Conservation (phyloP, 1,284 basidiomycete genomes). For the Trametes versicolor region DNA sequence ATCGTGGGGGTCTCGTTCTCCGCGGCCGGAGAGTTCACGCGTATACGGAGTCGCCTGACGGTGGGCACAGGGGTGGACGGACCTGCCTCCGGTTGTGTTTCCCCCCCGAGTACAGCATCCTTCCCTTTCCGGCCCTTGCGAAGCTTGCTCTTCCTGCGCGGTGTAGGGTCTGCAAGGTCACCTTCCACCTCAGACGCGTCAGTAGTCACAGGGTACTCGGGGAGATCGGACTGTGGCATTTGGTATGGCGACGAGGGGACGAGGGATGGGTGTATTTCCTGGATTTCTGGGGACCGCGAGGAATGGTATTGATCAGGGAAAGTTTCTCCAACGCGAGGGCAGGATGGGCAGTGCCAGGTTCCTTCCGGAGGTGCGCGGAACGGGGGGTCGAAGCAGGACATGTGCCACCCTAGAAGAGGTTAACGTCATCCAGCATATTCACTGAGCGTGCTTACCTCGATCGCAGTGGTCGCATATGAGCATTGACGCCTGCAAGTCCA, state of each 20-base stretch:
- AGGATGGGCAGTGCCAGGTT: slow-evolving; percentile 78
- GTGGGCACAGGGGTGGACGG: slow-evolving; percentile 43
- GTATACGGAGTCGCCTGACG: slow-evolving; percentile 52
- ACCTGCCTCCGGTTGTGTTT: slow-evolving; percentile 37
- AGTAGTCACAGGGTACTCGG: slow-evolving; percentile 29
- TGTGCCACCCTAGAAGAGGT: slow-evolving; percentile 81
- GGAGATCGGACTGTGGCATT: slow-evolving; percentile 24
- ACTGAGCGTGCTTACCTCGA: slow-evolving; percentile 64
- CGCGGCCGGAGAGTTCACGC: slow-evolving; percentile 46
- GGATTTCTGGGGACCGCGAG: slow-evolving; percentile 23
- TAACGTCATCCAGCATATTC: slow-evolving; percentile 27
- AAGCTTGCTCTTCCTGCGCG: slow-evolving; percentile 36
- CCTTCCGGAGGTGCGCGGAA: slow-evolving; percentile 78
- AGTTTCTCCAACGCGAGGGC: slow-evolving; percentile 49
- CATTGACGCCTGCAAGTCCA: slow-evolving; percentile 71
- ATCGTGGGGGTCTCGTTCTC: slow-evolving; percentile 50
- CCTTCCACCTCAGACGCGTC: slow-evolving; percentile 41
- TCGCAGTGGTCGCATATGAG: slow-evolving; percentile 97
- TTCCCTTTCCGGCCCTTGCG: slow-evolving; percentile 42
- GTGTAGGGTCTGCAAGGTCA: slow-evolving; percentile 42
- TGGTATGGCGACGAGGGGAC: slow-evolving; percentile 54
- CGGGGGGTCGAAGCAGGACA: slow-evolving; percentile 85
- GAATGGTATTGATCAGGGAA: slow-evolving; percentile 14
- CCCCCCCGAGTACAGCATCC: slow-evolving; percentile 28
- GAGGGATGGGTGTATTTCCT: slow-evolving; percentile 18